These are phyloP conservation scores for Suhomyces tanzawaensis DNA, from an alignment of 805 yeast species.

Conservation along the genomic window DNA sequence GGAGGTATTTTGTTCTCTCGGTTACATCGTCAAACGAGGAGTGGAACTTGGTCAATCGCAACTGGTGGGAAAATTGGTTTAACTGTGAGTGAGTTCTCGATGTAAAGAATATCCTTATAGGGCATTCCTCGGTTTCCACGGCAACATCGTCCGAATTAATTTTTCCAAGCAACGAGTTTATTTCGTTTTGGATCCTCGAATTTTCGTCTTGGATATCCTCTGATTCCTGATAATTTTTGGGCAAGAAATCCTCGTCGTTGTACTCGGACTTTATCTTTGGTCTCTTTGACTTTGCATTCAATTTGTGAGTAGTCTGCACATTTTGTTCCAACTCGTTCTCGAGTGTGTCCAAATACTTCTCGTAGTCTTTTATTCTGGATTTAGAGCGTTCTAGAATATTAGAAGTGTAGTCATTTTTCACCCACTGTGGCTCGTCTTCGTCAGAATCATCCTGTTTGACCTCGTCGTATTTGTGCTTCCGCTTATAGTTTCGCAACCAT, in stretches of 20 bases:
- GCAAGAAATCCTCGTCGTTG: slow-evolving; percentile 21
- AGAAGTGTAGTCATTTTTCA: slow-evolving; percentile 36
- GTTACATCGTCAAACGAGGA: slow-evolving; percentile 48
- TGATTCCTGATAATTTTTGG: slow-evolving; percentile 33
- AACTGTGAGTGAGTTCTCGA: slow-evolving; percentile 92
- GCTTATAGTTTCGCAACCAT: slow-evolving; percentile 65
- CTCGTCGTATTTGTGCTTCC: slow-evolving; percentile 10
- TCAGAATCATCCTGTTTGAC: slow-evolving; percentile 19
- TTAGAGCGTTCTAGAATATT: slow-evolving; percentile 29
- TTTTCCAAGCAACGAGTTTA: slow-evolving; percentile 45
- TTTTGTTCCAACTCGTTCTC: slow-evolving; percentile 21
- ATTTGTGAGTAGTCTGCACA: slow-evolving; percentile 11
- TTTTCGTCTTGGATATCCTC: slow-evolving; percentile 24
- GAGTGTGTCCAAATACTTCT: slow-evolving; percentile 37
- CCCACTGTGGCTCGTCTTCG: slow-evolving; percentile 73
- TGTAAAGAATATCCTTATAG: slow-evolving; percentile 57
- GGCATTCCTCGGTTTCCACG: slow-evolving; percentile 24
- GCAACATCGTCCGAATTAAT: slow-evolving; percentile 17
- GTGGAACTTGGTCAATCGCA: slow-evolving; percentile 59
- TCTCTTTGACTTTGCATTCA: slow-evolving; percentile 10
- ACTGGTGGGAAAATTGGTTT: slow-evolving; percentile 73
- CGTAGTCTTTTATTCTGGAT: slow-evolving; percentile 36
- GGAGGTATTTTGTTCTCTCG: slow-evolving; percentile 64
- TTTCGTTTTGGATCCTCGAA: slow-evolving; percentile 43
- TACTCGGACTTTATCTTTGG: slow-evolving; percentile 7